Conservation (phyloP, 345 rosid species). For the Syzygium aqueum region DNA sequence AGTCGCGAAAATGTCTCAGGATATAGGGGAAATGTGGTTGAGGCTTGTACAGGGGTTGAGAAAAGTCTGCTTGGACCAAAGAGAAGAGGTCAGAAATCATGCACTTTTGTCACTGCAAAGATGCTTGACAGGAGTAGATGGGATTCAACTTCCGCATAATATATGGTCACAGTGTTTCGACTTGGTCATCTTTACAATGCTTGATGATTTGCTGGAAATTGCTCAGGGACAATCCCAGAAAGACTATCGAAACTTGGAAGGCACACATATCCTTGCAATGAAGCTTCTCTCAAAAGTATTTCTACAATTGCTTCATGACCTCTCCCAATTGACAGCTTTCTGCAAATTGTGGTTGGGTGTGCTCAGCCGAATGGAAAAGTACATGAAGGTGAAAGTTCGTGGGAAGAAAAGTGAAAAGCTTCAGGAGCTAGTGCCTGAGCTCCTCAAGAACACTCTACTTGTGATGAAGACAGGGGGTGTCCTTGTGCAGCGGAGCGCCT, state of each 20-base stretch:
- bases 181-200: constrained; percentile 76
- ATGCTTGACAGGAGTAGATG: constrained; percentile 80
- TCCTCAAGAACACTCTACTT: constrained; percentile 72
- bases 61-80: constrained; percentile 98
- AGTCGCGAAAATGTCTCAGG: constrained; percentile 56
- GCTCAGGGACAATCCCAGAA: constrained; percentile 88
- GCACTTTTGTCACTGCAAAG: constrained; percentile 78
- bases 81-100: constrained; percentile 93
- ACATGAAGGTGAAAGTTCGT: constrained; percentile 77
- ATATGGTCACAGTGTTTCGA: constrained; percentile 91
- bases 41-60: constrained; percentile 89
- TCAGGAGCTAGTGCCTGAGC: constrained; percentile 79
- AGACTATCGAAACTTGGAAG: constrained; percentile 95
- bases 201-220: constrained; percentile 92
- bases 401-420: constrained; percentile 92
- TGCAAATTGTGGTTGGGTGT: constrained; percentile 95
- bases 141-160: constrained; percentile 52
- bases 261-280: constrained; percentile 63
- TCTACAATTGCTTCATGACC: constrained; percentile 60
- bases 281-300: constrained; percentile 78
- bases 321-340: constrained; percentile 69
- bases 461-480: constrained; percentile 83
- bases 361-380: constrained; percentile 88
- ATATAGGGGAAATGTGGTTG: constrained; percentile 95
- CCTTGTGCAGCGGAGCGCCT: constrained; percentile 73